Percentiles rank a stretch among this genome's conserved stretches.
These are phyloP conservation scores for Hansenula lynferdii DNA, from an alignment of 1,139 yeast species.

Conservation along the genomic window DNA sequence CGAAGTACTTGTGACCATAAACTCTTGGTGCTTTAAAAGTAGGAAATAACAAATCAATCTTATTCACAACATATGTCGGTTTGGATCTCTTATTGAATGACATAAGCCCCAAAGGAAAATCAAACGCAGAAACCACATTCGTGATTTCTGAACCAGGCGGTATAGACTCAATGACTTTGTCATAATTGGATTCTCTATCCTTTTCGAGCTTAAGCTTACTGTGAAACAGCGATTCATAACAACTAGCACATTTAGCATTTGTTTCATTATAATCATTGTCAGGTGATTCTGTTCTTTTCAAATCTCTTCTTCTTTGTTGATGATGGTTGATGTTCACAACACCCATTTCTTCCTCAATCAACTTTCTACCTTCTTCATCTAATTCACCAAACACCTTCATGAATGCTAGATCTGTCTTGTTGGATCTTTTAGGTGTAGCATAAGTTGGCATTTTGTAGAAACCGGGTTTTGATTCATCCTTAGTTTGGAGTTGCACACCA, in stretches of 20 bases:
- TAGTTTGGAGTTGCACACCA: slow-evolving; percentile 47
- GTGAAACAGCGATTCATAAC: slow-evolving; percentile 46
- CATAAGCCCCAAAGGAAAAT: slow-evolving; percentile 60
- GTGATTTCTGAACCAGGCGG: slow-evolving; percentile 49
- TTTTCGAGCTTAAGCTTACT: slow-evolving; percentile 33
- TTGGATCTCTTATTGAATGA: slow-evolving; percentile 34
- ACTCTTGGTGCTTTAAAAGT: slow-evolving; percentile 29
- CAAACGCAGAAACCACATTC: slow-evolving; percentile 59
- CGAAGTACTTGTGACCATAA: slow-evolving; percentile 41
- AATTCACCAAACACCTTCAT: slow-evolving; percentile 17
- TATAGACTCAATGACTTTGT: slow-evolving; percentile 35
- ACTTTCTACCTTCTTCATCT: slow-evolving; percentile 18
- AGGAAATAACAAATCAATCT: slow-evolving; percentile 48
- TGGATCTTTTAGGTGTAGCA: slow-evolving; percentile 4
- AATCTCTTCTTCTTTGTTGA: not conserved
- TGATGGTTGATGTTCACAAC: not conserved
- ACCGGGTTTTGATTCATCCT: slow-evolving; percentile 34
- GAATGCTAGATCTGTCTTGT: slow-evolving; percentile 17
- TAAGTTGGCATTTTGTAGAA: slow-evolving; percentile 30
- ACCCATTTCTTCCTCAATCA: slow-evolving; percentile 7
- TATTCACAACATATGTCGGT: slow-evolving; percentile 50
- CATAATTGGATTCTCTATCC: slow-evolving; percentile 33
- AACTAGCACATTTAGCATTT: slow-evolving; percentile 42
- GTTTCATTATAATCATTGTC: slow-evolving; percentile 7
- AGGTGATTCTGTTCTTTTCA: slow-evolving; percentile 2